A percentile compares a stretch with the other conserved stretches of the same genome.
Evolutionary conservation across 2,329 filamentous ascomycete genomes (phyloP).

Genomic region (Xylariomycetidae sp.): DNA sequence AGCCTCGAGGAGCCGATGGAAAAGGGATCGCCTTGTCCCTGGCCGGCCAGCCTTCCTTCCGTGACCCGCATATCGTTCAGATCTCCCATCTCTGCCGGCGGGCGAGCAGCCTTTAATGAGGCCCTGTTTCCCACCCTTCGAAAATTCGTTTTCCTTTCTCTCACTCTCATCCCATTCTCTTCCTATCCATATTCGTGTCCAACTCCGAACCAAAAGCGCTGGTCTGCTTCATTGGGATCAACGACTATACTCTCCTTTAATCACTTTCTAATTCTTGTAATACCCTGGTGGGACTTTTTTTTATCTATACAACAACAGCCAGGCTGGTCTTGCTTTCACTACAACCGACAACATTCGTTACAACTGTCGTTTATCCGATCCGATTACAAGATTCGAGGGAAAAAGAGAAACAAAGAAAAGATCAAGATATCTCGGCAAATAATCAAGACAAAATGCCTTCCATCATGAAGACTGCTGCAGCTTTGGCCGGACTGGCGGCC

Average conservation of each 20-base stretch:
- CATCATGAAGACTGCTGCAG: slow-evolving; percentile 36
- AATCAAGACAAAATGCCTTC: slow-evolving; percentile 37
- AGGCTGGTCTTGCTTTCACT: slow-evolving; percentile 35
- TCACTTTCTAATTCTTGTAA: slow-evolving; percentile 28
- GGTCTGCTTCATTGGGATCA: slow-evolving; percentile 43
- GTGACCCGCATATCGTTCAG: slow-evolving; percentile 20
- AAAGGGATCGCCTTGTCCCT: slow-evolving; percentile 16
- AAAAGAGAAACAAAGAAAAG: slow-evolving; percentile 19
- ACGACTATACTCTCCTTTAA: slow-evolving; percentile 30
- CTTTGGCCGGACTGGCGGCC: slow-evolving; percentile 41
- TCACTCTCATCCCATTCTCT: slow-evolving; percentile 28
- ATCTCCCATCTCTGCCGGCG: slow-evolving; percentile 9
- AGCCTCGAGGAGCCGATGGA: too few species aligned
- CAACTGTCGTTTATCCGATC: slow-evolving; percentile 11
- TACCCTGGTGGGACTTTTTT: slow-evolving; percentile 27
- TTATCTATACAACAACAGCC: slow-evolving; percentile 25
- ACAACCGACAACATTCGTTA: slow-evolving; percentile 12
- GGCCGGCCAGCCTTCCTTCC: slow-evolving; percentile 26
- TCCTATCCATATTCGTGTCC: slow-evolving; percentile 21
- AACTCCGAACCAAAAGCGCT: slow-evolving; percentile 39
- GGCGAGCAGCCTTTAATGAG: slow-evolving; percentile 23
- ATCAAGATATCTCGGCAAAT: slow-evolving; percentile 10
- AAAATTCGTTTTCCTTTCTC: slow-evolving; percentile 21
- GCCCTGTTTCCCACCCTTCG: slow-evolving; percentile 20
- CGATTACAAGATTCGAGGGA: slow-evolving; percentile 3